Evolutionary conservation across 768 basidiomycete species (phyloP), one percentile per base, ranked within the genome.

Genomic region (Psilocybe cubensis): DNA sequence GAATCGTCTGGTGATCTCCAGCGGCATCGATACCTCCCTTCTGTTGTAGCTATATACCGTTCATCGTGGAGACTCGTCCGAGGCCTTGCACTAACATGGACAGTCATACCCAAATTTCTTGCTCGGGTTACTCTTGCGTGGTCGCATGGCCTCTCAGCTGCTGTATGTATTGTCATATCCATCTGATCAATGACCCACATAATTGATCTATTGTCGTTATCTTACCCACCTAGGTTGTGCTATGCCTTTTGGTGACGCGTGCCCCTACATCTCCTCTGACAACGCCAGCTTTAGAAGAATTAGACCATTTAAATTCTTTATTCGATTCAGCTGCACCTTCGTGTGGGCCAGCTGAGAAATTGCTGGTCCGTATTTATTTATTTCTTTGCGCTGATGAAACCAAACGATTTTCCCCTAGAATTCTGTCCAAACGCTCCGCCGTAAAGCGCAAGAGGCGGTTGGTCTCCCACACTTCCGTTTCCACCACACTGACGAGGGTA

Each of bases 31-130:
- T 90, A 84, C 67, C 78, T 83, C 0, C 84, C 86, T 1, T 92
- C 90, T 1, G 85, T 90, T 4, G 79, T 88, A 68, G 86, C 90
- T 0, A 82, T 83, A 12, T 91, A 88, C 70, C 85, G 87, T 2
- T 87, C 87, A 1, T 84, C 88, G 3, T 90, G 87, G 84, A 75
- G 88, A 14, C 63, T 89, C 27, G 82, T 86, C 38, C 76, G 81
- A 44, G 76, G 76, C 0, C 71, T 87, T 50, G 71, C 72, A 17
- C 68, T 76, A n/a, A 70, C 77, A 1, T 82, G 79, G 71, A 66
- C 68, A 14, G 57, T 63, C 18, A 69, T 74, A 4, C 79, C 83
- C 1, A 68, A 76, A 2, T 59, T 83, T 4, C 63, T 83, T 3
- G 67, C 75, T 7, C 74, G 88, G 9, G 62, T 84, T 27, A 77